Evolutionary conservation across 164 flowering plant species (phyloP).

Genomic region (Umbilicus rupestris): DNA sequence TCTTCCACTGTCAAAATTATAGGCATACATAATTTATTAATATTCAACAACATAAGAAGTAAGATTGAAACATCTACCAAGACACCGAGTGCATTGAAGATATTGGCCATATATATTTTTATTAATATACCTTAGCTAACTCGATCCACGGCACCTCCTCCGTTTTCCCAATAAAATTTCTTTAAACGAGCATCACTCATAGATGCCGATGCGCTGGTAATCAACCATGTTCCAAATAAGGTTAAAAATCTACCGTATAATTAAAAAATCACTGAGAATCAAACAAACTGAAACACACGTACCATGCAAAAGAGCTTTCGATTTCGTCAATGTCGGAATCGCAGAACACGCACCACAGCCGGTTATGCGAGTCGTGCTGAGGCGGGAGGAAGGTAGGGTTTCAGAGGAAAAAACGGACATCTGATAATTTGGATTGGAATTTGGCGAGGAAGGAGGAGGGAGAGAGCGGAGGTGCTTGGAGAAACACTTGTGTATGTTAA

Average conservation of each 20-base stretch:
- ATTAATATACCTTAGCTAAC: no score
- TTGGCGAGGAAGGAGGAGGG: constrained; percentile 53
- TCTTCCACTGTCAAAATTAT: constrained; percentile 62
- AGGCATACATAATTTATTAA: no score
- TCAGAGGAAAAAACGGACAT: constrained; percentile 50
- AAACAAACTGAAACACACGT: not conserved
- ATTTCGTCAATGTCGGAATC: constrained; percentile 46
- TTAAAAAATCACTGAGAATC: not conserved
- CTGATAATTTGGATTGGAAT: constrained; percentile 50
- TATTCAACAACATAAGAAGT: not conserved
- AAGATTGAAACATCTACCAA: not conserved
- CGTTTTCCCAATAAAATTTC: no score
- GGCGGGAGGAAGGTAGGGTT: constrained; percentile 47
- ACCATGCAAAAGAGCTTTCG: constrained; percentile 58
- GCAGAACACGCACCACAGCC: constrained; percentile 87
- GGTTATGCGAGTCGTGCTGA: constrained; percentile 39
- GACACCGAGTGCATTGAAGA: no score
- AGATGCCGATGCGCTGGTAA: no score
- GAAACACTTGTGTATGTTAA: constrained; percentile 64
- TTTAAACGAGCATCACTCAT: no score
- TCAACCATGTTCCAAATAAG: no score
- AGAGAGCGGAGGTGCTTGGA: constrained; percentile 55
- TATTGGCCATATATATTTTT: no score
- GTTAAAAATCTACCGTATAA: not conserved
- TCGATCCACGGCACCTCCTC: no score